phyloP scores from a whole-genome alignment of 225 moss, liverwort and hornwort species.

The Thuidium tamariscinum region DNA sequence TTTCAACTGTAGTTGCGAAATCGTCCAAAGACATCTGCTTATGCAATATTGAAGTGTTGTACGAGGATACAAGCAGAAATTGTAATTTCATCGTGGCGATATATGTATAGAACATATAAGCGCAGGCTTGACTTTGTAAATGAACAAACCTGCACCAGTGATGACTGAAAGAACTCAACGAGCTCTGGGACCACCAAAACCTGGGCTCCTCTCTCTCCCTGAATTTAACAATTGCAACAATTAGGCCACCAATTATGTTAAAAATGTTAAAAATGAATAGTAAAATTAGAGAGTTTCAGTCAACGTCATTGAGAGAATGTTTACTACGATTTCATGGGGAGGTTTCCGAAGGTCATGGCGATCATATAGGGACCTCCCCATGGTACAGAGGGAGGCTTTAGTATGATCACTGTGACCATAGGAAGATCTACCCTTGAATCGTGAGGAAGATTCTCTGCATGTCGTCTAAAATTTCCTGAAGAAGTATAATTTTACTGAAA shows the following conservation, averaged over 20 bases:
- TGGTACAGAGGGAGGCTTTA: neutral
- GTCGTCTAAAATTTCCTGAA: neutral
- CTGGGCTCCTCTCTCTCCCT: constrained; percentile 85
- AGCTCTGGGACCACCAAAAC: constrained; percentile 90
- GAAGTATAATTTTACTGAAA: neutral
- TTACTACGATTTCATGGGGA: neutral
- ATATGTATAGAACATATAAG: neutral
- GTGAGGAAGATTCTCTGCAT: neutral
- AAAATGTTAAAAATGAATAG: neutral
- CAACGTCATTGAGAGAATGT: neutral
- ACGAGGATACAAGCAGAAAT: neutral
- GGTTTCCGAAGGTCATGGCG: neutral
- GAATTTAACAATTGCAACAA: neutral
- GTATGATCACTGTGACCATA: neutral
- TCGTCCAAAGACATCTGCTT: neutral
- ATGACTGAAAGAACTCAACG: constrained; percentile 64
- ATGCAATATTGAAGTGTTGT: neutral
- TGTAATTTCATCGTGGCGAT: neutral
- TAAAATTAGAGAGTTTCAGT: neutral
- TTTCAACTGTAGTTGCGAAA: neutral
- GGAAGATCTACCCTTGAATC: neutral
- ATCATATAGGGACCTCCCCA: neutral
- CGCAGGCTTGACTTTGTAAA: neutral
- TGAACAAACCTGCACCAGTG: constrained; percentile 60
- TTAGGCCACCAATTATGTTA: neutral